phyloP scores from a whole-genome alignment of 2,329 filamentous ascomycete genomes.

The Fusarium haematococcum region DNA sequence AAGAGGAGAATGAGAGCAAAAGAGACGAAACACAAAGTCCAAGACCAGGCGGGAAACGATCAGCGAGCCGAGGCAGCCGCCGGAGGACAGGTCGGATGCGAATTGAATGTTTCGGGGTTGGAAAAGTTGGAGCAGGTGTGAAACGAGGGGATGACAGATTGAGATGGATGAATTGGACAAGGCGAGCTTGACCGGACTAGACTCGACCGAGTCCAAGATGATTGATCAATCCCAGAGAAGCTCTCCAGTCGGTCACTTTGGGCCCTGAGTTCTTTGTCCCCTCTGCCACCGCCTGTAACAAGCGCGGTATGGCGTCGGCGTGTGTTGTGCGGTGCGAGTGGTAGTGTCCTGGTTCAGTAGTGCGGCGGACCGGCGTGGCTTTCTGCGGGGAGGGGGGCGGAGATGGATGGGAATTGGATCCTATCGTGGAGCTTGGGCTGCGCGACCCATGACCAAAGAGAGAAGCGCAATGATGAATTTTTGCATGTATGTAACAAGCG shows the following conservation, averaged over 20 bases:
- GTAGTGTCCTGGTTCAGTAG: not conserved
- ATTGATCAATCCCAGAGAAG: not conserved
- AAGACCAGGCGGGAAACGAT: constrained; percentile 19
- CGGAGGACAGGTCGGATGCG: constrained; percentile 3
- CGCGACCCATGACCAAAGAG: constrained; percentile 27
- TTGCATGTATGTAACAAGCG: not conserved
- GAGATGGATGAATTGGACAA: not conserved
- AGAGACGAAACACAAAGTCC: not conserved
- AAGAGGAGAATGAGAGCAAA: constrained; percentile 7
- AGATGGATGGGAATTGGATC: not conserved
- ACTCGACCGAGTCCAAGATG: not conserved
- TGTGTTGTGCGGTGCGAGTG: not conserved
- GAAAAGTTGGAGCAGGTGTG: not conserved
- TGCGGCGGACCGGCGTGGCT: constrained; percentile 6
- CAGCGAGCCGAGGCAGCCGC: constrained; percentile 32
- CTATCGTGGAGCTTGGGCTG: constrained; percentile 31
- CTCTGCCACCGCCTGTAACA: not conserved
- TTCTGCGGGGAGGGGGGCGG: constrained; percentile 12
- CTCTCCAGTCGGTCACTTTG: not conserved
- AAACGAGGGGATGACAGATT: not conserved
- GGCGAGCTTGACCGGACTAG: not conserved
- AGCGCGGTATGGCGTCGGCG: not conserved
- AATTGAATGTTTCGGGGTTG: constrained; percentile 5
- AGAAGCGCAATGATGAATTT: constrained; percentile 1
- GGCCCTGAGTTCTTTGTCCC: not conserved